phyloP scores from a whole-genome alignment of 2,329 filamentous ascomycete genomes.

The Emericellopsis cladophorae region DNA sequence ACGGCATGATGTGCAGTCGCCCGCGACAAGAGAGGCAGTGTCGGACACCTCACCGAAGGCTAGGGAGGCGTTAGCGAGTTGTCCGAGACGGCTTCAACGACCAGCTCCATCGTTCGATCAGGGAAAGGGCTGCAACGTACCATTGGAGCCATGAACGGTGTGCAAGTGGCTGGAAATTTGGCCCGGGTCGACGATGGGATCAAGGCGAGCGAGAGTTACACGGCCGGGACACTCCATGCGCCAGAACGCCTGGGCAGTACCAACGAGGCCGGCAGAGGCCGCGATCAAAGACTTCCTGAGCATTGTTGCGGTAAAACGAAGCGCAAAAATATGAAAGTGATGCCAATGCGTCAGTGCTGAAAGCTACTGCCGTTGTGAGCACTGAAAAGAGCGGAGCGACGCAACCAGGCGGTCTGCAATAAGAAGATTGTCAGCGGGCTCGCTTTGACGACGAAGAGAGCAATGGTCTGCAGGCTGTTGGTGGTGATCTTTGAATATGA shows the following conservation, averaged over 20 bases:
- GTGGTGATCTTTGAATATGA: too few species aligned
- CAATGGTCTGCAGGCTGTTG: too few species aligned
- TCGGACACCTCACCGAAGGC: slow-evolving; percentile 50
- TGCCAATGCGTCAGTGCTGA: too few species aligned
- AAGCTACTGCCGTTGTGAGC: background rate
- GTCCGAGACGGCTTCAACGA: too few species aligned
- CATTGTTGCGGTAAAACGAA: background rate
- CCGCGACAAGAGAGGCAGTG: slow-evolving; percentile 42
- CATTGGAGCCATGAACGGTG: slow-evolving; percentile 60
- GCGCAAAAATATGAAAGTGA: slow-evolving; percentile 2
- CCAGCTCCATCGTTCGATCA: too few species aligned
- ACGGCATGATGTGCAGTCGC: slow-evolving; percentile 68
- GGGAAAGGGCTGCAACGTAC: slow-evolving; percentile 36
- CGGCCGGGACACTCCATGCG: slow-evolving; percentile 72
- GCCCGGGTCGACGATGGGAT: slow-evolving; percentile 60
- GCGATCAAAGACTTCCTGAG: slow-evolving; percentile 14
- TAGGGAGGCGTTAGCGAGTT: slow-evolving; percentile 16
- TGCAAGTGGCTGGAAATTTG: slow-evolving; percentile 54
- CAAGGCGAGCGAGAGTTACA: slow-evolving; percentile 58
- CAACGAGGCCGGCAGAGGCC: slow-evolving; percentile 19
- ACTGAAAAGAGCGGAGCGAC: slow-evolving; percentile 19
- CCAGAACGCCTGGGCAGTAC: slow-evolving; percentile 60
- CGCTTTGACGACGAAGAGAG: background rate
- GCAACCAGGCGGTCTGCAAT: slow-evolving; percentile 18
- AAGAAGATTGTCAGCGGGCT: slow-evolving; percentile 6